Evolutionary conservation across 1,284 basidiomycete genomes (phyloP), one percentile per base, ranked within the genome.

Genomic region (Microbotryum lychnidis-dioicae): DNA sequence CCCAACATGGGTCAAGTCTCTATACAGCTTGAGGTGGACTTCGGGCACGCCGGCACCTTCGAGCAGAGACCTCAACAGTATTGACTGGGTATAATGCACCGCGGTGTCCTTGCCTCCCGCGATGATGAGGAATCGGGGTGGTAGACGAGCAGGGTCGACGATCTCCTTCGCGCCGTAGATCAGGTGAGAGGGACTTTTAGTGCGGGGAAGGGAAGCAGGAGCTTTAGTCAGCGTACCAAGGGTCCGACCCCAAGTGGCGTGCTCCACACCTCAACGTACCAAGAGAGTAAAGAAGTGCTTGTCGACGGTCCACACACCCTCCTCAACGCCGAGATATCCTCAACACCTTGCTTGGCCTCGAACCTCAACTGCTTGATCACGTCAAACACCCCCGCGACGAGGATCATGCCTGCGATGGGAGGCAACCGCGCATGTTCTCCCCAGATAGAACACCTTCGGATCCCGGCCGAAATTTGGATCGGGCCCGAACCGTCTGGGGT

Each of bases 121-220:
- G 12, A 76, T 68, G 21, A 76, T 57, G 21, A 76, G 65, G 60
- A 75, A 66, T 31, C 72, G 72, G 25, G 68, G 50, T 6, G 75
- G 75, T 8, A 76, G 61, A 16, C 73, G 64, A 1, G 65, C 45
- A 0, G 72, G 64, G 56, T 73, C 71, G 45, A 76, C 51, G 33
- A 73, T 70, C 46, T 74, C 68, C 45, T 75, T 73, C 4, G 72
- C 66, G 9, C 73, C 72, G 54, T 72, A 73, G 10, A 76, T 65
- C 20, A 76, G 66, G 57, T 76, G 75, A 0, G 72, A 72, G 1
- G 75, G 75, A 23, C 74, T 75, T 58, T 73, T 71, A 12, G 37
- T 12, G 16, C 12, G 37, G 37, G 12, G 6, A 42, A 42, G 12
- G 37, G 71, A 57, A 18, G 72, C 56, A 56, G 70, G 72, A n/a